Base-by-base conservation (phyloP, 371 early-diverging fungal genomes). In the Lichtheimia ramosa region DNA sequence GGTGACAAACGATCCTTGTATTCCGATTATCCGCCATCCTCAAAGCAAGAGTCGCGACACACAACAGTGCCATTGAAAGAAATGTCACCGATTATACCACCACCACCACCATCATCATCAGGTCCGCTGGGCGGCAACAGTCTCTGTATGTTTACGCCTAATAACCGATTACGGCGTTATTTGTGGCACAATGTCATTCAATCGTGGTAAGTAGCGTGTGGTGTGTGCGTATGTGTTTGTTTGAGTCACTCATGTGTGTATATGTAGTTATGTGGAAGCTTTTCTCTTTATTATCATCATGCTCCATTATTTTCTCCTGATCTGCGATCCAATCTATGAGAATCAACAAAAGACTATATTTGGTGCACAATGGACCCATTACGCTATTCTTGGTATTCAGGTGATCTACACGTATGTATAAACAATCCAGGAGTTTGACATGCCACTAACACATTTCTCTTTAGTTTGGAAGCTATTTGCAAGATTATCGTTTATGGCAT, bases 301-400 rank as follows among this genome's bases (percentile, higher is more conserved):
- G 16, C 57, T 78, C 0, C 79, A 85, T 43, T 85, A 83, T 78
- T 71, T 85, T 28, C 56, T 85, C n/a, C 69, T 85, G 42, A 79
- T 82, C 18, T 78, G 74, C 50, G 71, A 71, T 0, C 83, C 85
- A 0, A 79, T 81, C 7, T 69, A 68, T 50, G 46, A 58, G 2
- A 75, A 75, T 28, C 63, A 62, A 23, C 73, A 85, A 56, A 85
- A 83, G 34, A 57, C 64, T 0, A 46, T 56, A 3, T 81, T 85
- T 70, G 75, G 79, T 39, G 72, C 70, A 0, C 80, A 78, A 43
- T 82, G 83, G 83, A 73, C 67, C 1, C 82, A 85, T 43, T 82
- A 77, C 27, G 69, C 68, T 8, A 67, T 82, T 7, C 46, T 85
- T 8, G 64, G 59, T 6, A 76, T 85, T 40, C 83, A 85, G 52